Percentiles rank a stretch among this genome's conserved stretches.
Conservation (phyloP, 495 filamentous ascomycete genomes). For the Penicillium tannophilum region DNA sequence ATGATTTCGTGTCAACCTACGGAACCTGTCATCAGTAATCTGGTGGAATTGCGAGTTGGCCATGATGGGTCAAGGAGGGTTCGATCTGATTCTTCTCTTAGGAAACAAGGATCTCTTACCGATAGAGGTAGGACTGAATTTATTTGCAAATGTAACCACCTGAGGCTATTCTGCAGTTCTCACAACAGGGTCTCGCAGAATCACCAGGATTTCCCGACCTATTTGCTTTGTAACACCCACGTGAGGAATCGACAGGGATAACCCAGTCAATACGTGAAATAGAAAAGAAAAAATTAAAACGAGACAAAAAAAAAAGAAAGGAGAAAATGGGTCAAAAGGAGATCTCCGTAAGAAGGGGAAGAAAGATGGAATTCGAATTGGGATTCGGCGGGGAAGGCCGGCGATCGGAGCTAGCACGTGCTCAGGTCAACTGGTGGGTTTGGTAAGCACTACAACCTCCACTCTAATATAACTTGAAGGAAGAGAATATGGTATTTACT, state of each 20-base stretch:
- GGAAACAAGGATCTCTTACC: background rate
- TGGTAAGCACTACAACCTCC: background rate
- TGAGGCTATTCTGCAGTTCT: slow-evolving; percentile 11
- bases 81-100: background rate
- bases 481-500: background rate
- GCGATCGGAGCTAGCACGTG: slow-evolving; percentile 34
- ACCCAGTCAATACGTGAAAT: background rate
- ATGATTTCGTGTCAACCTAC: slow-evolving; percentile 43
- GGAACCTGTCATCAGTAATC: slow-evolving; percentile 13
- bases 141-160: background rate
- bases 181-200: slow-evolving; percentile 19
- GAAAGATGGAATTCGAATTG: slow-evolving; percentile 14
- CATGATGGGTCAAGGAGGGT: background rate
- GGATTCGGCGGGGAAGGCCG: slow-evolving; percentile 26
- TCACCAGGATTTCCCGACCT: slow-evolving; percentile 24
- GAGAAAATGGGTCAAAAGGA: slow-evolving; percentile 1
- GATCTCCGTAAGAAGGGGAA: slow-evolving; percentile 9
- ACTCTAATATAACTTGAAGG: background rate
- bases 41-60: background rate
- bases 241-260: slow-evolving; percentile 5
- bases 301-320: slow-evolving; percentile 4
- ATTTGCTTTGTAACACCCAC: slow-evolving; percentile 12
- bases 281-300: slow-evolving; percentile 11
- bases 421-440: slow-evolving; percentile 13
- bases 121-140: background rate